Conservation (phyloP, 768 basidiomycete genomes). For the Saitozyma sp. region DNA sequence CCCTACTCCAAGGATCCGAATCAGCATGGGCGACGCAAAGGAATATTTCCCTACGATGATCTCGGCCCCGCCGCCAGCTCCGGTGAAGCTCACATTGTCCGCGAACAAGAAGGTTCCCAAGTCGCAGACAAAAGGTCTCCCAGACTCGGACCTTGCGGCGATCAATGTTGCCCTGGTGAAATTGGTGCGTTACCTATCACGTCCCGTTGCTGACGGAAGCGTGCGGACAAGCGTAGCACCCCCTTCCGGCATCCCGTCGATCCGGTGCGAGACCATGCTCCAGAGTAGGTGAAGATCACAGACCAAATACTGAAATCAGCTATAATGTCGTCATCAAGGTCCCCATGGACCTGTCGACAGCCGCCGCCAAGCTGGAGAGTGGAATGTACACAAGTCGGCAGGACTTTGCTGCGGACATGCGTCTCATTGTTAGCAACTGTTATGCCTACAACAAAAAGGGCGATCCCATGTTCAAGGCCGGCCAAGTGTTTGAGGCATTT, state of each 20-base stretch:
- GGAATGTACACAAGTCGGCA: slow-evolving; percentile 83
- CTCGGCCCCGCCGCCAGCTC: slow-evolving; percentile 3
- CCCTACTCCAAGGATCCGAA: slow-evolving; percentile 61
- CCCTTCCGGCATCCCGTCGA: slow-evolving; percentile 90
- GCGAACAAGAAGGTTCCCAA: slow-evolving; percentile 60
- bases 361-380: slow-evolving; percentile 78
- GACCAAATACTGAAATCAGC: slow-evolving; percentile 55
- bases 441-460: slow-evolving; percentile 72
- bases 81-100: slow-evolving; percentile 30
- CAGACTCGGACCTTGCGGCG: slow-evolving; percentile 69
- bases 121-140: slow-evolving; percentile 75
- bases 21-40: slow-evolving; percentile 49
- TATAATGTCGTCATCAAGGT: slow-evolving; percentile 87
- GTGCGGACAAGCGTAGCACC: slow-evolving; percentile 68
- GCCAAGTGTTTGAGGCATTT: slow-evolving; percentile 70
- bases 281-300: slow-evolving; percentile 62
- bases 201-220: slow-evolving; percentile 33
- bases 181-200: slow-evolving; percentile 34
- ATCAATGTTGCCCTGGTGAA: slow-evolving; percentile 78
- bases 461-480: slow-evolving; percentile 70
- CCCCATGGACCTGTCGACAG: slow-evolving; percentile 92
- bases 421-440: slow-evolving; percentile 82
- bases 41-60: not conserved
- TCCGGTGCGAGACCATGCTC: slow-evolving; percentile 86
- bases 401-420: slow-evolving; percentile 81